Percentiles rank a stretch among this genome's conserved stretches.
These are phyloP conservation scores for Sporothrix schenckii DNA, from an alignment of 2,329 filamentous ascomycete genomes.

Conservation along the genomic window DNA sequence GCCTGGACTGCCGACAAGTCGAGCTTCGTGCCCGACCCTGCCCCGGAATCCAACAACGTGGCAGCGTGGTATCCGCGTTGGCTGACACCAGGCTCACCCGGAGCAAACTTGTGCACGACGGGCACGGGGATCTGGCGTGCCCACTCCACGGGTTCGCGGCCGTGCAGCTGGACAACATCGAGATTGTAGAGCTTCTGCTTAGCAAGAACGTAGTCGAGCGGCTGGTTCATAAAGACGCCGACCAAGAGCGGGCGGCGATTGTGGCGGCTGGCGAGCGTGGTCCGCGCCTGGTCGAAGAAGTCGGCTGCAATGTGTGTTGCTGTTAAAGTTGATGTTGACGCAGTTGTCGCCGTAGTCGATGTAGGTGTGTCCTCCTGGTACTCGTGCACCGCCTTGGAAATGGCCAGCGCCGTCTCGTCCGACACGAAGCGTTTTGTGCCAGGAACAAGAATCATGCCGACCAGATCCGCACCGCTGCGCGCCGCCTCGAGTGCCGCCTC, in stretches of 20 bases:
- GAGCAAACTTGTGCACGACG: constrained; percentile 83
- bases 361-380: constrained; percentile 38
- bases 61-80: constrained; percentile 79
- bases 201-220: constrained; percentile 77
- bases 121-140: constrained; percentile 85
- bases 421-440: constrained; percentile 78
- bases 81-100: constrained; percentile 71
- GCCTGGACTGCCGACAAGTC: constrained; percentile 70
- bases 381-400: constrained; percentile 75
- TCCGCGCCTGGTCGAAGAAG: constrained; percentile 60
- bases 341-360: constrained; percentile 21
- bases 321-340: background rate
- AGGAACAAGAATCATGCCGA: constrained; percentile 89
- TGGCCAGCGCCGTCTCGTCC: constrained; percentile 75
- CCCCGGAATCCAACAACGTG: constrained; percentile 83
- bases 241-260: constrained; percentile 71
- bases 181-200: constrained; percentile 75
- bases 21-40: constrained; percentile 78
- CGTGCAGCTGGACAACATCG: constrained; percentile 91
- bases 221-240: constrained; percentile 92
- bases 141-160: constrained; percentile 91
- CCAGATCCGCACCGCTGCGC: constrained; percentile 83
- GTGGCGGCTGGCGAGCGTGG: constrained; percentile 48
- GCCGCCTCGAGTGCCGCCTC: constrained; percentile 81
- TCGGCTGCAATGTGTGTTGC: constrained; percentile 53